Evolutionary conservation across 2,329 filamentous ascomycete species (phyloP).

Genomic region (Gliomastix tumulicola): DNA sequence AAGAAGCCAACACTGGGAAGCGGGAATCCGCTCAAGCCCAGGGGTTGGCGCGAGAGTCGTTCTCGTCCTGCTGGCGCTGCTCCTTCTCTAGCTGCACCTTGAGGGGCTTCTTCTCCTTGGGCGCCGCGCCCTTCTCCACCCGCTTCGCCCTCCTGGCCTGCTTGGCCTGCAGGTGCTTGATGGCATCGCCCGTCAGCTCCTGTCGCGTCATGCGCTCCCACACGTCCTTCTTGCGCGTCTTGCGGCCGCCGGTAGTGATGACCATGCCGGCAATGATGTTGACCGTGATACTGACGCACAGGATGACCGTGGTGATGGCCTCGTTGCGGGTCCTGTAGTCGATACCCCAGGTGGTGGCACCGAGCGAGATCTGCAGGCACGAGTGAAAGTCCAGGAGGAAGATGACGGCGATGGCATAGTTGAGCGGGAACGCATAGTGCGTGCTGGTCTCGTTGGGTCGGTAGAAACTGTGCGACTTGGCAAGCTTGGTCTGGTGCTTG

Average conservation of each 20-base stretch:
- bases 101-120: too few species aligned
- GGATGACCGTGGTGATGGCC: slow-evolving; percentile 73
- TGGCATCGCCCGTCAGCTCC: slow-evolving; percentile 58
- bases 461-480: slow-evolving; percentile 82
- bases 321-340: slow-evolving; percentile 61
- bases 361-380: slow-evolving; percentile 71
- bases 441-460: slow-evolving; percentile 82
- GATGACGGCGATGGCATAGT: slow-evolving; percentile 70
- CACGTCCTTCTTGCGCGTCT: slow-evolving; percentile 80
- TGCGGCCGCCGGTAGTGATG: slow-evolving; percentile 69
- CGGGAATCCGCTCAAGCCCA: too few species aligned
- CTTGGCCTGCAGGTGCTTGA: slow-evolving; percentile 40
- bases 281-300: slow-evolving; percentile 69
- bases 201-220: slow-evolving; percentile 70
- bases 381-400: slow-evolving; percentile 74
- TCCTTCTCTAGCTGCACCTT: too few species aligned
- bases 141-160: too few species aligned
- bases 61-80: too few species aligned
- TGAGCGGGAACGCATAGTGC: slow-evolving; percentile 71
- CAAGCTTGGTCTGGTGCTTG: slow-evolving; percentile 74
- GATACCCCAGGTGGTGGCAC: slow-evolving; percentile 73
- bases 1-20: too few species aligned
- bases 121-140: too few species aligned
- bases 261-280: slow-evolving; percentile 72
- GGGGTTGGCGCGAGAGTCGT: too few species aligned